These are phyloP conservation scores for Asterophora lycoperdoides DNA, from an alignment of 768 basidiomycete species.

Conservation along the genomic window DNA sequence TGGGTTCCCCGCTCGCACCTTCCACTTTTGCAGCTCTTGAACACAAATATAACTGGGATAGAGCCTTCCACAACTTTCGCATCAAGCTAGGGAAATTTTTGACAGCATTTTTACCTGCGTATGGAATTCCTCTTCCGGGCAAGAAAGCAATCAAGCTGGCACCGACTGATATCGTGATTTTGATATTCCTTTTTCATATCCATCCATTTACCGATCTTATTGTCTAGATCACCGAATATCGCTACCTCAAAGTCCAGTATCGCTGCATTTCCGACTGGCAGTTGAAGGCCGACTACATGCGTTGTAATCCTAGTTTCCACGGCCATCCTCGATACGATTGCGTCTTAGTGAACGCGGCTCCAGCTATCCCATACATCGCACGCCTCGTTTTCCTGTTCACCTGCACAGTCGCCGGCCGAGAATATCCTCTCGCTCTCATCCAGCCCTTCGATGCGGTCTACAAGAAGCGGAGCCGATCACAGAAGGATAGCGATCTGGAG, in stretches of 20 bases:
- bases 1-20: neutral
- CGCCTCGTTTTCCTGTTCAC: constrained; percentile 5
- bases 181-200: neutral
- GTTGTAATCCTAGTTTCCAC: no score
- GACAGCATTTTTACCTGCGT: no score
- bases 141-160: neutral
- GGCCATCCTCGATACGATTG: no score
- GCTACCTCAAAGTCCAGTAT: constrained; percentile 22
- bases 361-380: constrained; percentile 2
- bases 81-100: no score
- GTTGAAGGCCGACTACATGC: no score
- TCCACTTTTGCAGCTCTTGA: neutral
- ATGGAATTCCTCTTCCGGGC: no score
- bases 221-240: constrained; percentile 21
- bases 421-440: no score
- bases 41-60: neutral
- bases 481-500: constrained; percentile 9
- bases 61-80: constrained; percentile 1
- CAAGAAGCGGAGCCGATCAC: neutral
- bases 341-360: constrained; percentile 8
- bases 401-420: no score
- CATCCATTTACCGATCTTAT: no score
- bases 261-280: no score
- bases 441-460: no score
- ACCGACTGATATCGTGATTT: neutral